Percentiles rank a stretch among this genome's conserved stretches.
phyloP scores from a whole-genome alignment of 2,329 filamentous ascomycete species.

The Zymoseptoria tritici region DNA sequence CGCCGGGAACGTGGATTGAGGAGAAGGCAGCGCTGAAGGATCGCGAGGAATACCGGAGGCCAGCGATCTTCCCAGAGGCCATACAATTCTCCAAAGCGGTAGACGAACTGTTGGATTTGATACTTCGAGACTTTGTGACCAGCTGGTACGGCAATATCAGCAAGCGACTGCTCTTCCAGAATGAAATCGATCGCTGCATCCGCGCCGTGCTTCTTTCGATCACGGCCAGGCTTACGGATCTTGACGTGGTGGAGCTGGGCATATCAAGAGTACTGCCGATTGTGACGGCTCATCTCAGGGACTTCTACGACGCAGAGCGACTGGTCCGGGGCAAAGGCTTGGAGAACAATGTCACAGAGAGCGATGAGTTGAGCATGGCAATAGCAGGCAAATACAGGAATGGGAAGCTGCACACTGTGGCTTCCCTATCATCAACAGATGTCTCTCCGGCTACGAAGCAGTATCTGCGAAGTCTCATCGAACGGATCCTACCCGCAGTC shows the following conservation, averaged over 20 bases:
- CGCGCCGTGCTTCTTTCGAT: constrained; percentile 65
- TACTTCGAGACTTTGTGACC: constrained; percentile 75
- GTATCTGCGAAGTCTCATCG: constrained; percentile 70
- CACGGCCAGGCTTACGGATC: constrained; percentile 61
- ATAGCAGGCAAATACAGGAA: constrained; percentile 92
- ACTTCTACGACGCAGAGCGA: constrained; percentile 85
- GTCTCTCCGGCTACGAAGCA: constrained; percentile 80
- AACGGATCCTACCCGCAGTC: constrained; percentile 64
- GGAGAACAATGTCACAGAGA: constrained; percentile 85
- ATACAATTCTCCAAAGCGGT: constrained; percentile 71
- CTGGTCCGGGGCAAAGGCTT: constrained; percentile 79
- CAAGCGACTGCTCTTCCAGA: constrained; percentile 67
- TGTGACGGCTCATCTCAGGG: constrained; percentile 77
- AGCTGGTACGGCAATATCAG: constrained; percentile 89
- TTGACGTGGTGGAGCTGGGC: constrained; percentile 77
- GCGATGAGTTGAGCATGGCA: constrained; percentile 88
- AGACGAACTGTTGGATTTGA: constrained; percentile 67
- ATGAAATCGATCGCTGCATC: constrained; percentile 78
- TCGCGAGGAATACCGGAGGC: constrained; percentile 59
- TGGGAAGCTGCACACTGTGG: constrained; percentile 80
- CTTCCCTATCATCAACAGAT: constrained; percentile 73
- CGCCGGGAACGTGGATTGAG: constrained; percentile 53
- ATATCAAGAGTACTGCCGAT: constrained; percentile 81
- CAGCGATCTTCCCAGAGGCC: constrained; percentile 67
- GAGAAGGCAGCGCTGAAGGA: constrained; percentile 61